Conservation (phyloP, 306 rosid genomes). For the Vicia villosa region DNA sequence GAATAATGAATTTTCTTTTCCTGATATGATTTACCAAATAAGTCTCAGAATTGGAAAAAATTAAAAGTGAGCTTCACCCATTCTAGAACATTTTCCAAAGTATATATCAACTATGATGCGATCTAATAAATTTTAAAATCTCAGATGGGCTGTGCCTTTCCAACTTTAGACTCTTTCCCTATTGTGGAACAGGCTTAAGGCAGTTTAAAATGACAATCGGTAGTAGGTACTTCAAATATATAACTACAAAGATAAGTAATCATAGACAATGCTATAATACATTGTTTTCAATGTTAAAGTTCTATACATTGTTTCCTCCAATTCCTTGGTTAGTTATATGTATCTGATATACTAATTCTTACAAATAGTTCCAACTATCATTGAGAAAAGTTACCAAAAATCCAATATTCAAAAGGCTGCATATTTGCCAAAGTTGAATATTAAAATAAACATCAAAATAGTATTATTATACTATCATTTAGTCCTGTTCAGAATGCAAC, state of each 20-base stretch:
- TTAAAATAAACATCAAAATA: background rate
- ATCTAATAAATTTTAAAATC: conserved; percentile 21
- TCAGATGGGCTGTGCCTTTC: conserved; percentile 22
- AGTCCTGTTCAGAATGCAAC: background rate
- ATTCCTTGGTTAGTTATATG: background rate
- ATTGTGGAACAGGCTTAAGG: conserved; percentile 21
- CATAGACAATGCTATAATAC: background rate
- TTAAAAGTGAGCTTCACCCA: background rate
- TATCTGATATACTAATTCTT: background rate
- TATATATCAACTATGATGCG: background rate
- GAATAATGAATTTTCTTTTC: background rate
- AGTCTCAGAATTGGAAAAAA: conserved; percentile 2
- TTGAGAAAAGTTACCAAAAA: background rate
- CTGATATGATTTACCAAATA: background rate
- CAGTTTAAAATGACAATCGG: background rate
- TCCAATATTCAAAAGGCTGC: background rate
- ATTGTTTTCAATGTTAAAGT: no score
- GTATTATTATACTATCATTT: background rate
- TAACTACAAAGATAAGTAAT: background rate
- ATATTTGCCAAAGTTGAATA: background rate
- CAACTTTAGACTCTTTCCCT: conserved; percentile 19
- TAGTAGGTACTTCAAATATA: background rate
- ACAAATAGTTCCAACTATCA: background rate
- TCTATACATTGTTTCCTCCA: background rate
- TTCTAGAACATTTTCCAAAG: conserved; percentile 11